Evolutionary conservation across 129 eudicot species (phyloP).

Genomic region (Flaveria ramosissima): DNA sequence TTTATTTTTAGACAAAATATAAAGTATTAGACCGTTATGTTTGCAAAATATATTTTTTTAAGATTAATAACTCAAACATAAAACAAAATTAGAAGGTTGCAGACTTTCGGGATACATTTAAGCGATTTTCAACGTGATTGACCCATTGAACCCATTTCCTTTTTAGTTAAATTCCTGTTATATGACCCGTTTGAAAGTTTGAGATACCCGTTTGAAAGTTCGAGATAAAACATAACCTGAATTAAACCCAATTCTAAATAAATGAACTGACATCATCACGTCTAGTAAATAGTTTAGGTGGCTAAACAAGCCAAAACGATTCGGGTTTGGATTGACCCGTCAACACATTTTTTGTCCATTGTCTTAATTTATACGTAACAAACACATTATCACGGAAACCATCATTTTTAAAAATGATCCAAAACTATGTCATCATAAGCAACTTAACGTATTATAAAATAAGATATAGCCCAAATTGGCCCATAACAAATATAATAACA

Average conservation of each 20-base stretch:
- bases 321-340: background rate
- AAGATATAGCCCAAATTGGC: background rate
- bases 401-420: background rate
- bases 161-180: background rate
- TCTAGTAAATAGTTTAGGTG: slow-evolving; percentile 6
- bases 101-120: background rate
- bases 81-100: background rate
- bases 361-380: background rate
- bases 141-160: background rate
- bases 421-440: background rate
- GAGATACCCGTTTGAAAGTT: background rate
- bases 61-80: background rate
- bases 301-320: background rate
- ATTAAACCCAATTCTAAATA: background rate
- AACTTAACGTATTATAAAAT: background rate
- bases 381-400: background rate
- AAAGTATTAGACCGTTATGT: background rate
- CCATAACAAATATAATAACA: background rate
- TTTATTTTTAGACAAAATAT: background rate
- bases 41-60: background rate
- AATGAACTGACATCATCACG: background rate
- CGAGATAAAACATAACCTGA: background rate
- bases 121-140: background rate
- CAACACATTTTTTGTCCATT: background rate
- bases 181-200: background rate